Base-by-base conservation (phyloP, 352 stramenopile species). In the Globisporangium canariense region DNA sequence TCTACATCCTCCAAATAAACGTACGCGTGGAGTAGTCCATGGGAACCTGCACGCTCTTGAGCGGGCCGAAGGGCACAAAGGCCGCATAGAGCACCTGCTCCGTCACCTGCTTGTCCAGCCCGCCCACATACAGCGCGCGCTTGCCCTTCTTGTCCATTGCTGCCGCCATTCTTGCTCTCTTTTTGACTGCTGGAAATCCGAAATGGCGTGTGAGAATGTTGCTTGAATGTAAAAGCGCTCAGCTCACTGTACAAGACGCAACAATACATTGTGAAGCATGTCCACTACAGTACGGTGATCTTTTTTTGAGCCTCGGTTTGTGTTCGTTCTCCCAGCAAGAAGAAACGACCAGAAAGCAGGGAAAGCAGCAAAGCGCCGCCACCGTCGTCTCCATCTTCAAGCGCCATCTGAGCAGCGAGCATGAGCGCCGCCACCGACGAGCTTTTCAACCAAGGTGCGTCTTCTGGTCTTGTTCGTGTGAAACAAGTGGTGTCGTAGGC, bases 81-180 rank as follows among this genome's bases (percentile, higher is more conserved):
- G 85, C 85, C 22, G 81, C 85, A 63, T 96, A 94, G 45, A 98
- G 70, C 32, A 87, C 77, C 55, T 92, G 77, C 73, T 96, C 88
- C 32, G 79, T 97, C 10, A 97, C 91, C 43, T 93, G 81, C 38
- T 88, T 82, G 57, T 94, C 87, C 58, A 98, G 72, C 3, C 93
- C 93, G 56, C 93, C 94, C 16, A 98, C 91, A 69, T 98, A 98
- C 36, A 98, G 77, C 66, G 68, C 76, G 32, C 82, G 78, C 74
- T 90, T 91, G 66, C 86, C 85, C 4, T 71, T 61, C 64, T 74
- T 83, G 66, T 67, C 76, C 58, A 71, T 65, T 14, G 56, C 36
- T 28, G 66, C 59, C 64, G 51, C 52, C 69, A 73, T 74, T n/a
- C 22, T 66, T 18, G 8, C 13, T 53, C 13, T 18, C 43, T 20